Evolutionary conservation across 1,139 yeast species (phyloP), one percentile per base, ranked within the genome.

Genomic region (Arxiozyma telluris): DNA sequence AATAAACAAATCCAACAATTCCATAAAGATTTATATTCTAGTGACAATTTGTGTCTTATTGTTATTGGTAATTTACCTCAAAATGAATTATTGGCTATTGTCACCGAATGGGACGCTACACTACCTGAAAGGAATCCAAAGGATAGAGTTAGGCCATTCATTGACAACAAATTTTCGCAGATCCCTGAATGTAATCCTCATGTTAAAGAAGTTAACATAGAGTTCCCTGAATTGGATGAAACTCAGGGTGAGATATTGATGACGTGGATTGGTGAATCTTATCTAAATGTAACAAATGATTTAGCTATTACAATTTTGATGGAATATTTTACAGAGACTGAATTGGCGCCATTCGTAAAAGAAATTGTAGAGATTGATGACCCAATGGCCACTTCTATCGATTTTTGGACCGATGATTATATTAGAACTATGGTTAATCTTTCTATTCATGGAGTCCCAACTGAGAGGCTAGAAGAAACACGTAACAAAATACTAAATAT

Each of bases 211-310:
- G 76, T 79, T 50, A 76, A 74, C 11, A 79, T 90, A 39, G 85
- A 82, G 57, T 93, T 93, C 65, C 96, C 98, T 1, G 98, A 93
- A 61, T 78, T 81, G 54, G 97, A 90, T 65, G 97, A 90, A 68
- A 77, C 87, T 7, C 81, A 83, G 71, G 96, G 96, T 38, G 96
- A 88, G 62, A 67, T 88, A 1, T 67, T 79, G 39, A 72, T 93
- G 41, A 74, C 87, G 2, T 93, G 96, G 95, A 77, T 88, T 53
- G 98, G 98, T 11, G 96, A 96, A 2, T 71, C 74, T 20, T 79
- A 79, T 38, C 67, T 72, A 20, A 82, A 85, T 49, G 67, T 75
- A 20, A 66, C 83, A 23, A 72, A 72, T 15, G 83, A 81, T 62
- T 75, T 82, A 46, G 97, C 96, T 0, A 68, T 87, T 18, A 87